Evolutionary conservation across 805 yeast genomes (phyloP), one percentile per base, ranked within the genome.

Genomic region (Pichia scutulata): DNA sequence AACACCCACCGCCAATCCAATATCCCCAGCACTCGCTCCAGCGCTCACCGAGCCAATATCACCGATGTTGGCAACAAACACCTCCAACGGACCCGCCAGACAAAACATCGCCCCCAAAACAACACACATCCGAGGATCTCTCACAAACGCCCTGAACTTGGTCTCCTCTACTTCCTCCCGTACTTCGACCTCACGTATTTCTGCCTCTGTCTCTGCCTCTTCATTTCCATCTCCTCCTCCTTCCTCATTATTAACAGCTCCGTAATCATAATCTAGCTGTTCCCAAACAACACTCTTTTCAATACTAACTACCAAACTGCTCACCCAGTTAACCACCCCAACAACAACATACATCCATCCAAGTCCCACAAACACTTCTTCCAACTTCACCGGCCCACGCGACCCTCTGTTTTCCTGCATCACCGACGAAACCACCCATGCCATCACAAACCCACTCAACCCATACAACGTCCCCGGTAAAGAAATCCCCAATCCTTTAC

Each of bases 381-480:
- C 63, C 43, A 85, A 64, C 58, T 82, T 73, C 42, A 85, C 60
- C 4, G n/a, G n/a, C n/a, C n/a, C n/a, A n/a, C 47, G 40, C 1
- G 54, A 58, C 18, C 59, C 59, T 53, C 54, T 55, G 5, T 53
- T 36, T 22, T 54, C 59, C 46, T 67, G 81, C 71, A 69, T 8
- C 57, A 55, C 23, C 74, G 61, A 52, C 73, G 77, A 62, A 78
- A 65, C 43, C 78, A 61, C 62, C 30, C 82, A 89, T 0, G 96
- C 76, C 4, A 86, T 84, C 44, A 90, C 66, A 49, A 93, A 70
- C 2, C 95, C 78, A 6, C 95, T 84, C 28, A 89, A 60, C 1
- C 98, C 99, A 65, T 85, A 90, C 55, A 84, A 84, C 0, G 95
- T 79, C 2, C 92, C 90, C 0, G 99, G 99, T 43, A 86, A 75